A percentile compares a stretch with the other conserved stretches of the same genome.
Evolutionary conservation across 73 alveolate genomes (phyloP).

Genomic region (Effrenium voratum): DNA sequence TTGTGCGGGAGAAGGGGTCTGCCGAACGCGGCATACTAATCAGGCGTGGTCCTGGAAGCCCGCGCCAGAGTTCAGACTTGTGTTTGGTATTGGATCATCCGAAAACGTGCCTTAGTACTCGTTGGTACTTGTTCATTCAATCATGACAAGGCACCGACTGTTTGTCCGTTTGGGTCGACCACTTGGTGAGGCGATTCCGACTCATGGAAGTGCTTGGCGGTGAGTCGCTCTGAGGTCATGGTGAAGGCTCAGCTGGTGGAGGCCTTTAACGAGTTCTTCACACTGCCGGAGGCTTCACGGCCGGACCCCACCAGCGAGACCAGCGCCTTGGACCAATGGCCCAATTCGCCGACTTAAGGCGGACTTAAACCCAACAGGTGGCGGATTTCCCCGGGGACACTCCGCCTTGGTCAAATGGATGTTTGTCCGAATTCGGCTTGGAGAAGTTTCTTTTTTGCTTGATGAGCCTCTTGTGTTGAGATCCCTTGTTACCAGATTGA

Average conservation of each 20-base stretch:
- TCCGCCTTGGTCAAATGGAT: no score
- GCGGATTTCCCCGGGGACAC: no score
- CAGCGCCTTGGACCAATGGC: slow-evolving; percentile 56
- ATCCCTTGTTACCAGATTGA: no score
- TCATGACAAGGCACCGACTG: background rate
- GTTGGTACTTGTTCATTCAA: background rate
- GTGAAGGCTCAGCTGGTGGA: slow-evolving; percentile 35
- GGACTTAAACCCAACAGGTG: no score
- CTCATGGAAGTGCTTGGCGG: background rate
- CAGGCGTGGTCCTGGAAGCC: background rate
- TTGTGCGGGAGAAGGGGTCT: no score
- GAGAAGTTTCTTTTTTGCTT: no score
- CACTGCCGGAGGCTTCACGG: slow-evolving; percentile 16
- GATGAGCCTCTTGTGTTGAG: no score
- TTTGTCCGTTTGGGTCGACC: no score
- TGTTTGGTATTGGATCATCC: background rate
- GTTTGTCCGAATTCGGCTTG: no score
- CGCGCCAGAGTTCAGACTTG: background rate
- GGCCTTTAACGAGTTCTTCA: slow-evolving; percentile 55
- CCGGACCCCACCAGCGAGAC: slow-evolving; percentile 68
- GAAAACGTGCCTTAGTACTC: background rate
- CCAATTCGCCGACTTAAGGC: no score
- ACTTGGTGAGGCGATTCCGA: background rate
- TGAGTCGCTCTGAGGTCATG: slow-evolving; percentile 25
- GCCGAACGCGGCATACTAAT: no score